Evolutionary conservation across 495 filamentous ascomycete species (phyloP).

Genomic region (Neohortaea acidophila): DNA sequence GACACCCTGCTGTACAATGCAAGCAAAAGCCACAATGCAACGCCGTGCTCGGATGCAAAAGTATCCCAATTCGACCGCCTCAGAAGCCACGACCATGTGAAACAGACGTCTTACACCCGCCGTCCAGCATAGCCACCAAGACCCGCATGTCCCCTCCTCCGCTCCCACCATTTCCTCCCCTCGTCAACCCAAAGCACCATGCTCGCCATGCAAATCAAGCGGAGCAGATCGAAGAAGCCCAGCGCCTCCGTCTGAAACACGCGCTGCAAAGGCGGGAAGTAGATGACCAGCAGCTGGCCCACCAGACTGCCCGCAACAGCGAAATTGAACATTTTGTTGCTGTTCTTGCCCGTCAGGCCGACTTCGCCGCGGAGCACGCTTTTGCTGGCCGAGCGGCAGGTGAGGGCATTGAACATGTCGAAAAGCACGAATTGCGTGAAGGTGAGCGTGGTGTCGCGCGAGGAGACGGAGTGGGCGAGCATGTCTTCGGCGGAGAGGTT

Average conservation of each 20-base stretch:
- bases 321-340: slow-evolving; percentile 91
- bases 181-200: slow-evolving; percentile 93
- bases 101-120: slow-evolving; percentile 35
- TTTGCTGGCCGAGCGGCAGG: slow-evolving; percentile 83
- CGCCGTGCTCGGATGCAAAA: too few species aligned
- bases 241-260: slow-evolving; percentile 93
- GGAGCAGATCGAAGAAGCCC: slow-evolving; percentile 51
- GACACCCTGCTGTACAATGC: too few species aligned
- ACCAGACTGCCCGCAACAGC: slow-evolving; percentile 69
- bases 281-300: slow-evolving; percentile 81
- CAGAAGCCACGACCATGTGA: too few species aligned
- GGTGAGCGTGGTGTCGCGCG: slow-evolving; percentile 96
- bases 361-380: slow-evolving; percentile 77
- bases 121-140: slow-evolving; percentile 21
- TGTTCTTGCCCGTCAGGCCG: slow-evolving; percentile 59
- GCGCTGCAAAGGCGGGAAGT: slow-evolving; percentile 79
- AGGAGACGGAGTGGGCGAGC: slow-evolving; percentile 40
- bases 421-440: slow-evolving; percentile 98
- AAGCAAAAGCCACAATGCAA: too few species aligned
- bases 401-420: slow-evolving; percentile 96
- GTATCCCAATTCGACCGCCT: too few species aligned
- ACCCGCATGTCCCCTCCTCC: slow-evolving; percentile 21
- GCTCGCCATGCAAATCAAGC: slow-evolving; percentile 59
- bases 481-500: slow-evolving; percentile 72
- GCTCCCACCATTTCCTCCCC: slow-evolving; percentile 53